Evolutionary conservation across 164 flowering plant species (phyloP).

Genomic region (Aristolochia fimbriata): DNA sequence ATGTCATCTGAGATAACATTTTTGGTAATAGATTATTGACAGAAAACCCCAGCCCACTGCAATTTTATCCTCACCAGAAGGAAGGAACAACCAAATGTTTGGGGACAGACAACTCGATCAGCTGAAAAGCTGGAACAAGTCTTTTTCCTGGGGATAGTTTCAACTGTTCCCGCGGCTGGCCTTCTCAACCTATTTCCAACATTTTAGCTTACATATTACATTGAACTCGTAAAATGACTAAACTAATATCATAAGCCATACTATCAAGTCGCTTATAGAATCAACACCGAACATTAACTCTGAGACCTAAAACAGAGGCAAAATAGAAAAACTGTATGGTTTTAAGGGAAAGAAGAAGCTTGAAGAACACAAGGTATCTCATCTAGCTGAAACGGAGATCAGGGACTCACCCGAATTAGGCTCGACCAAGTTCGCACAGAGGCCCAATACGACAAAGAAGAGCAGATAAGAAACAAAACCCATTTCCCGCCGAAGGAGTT

Average conservation of each 20-base stretch:
- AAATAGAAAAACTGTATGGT: neutral
- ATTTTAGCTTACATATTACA: neutral
- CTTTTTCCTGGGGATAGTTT: too few species aligned
- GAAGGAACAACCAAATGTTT: too few species aligned
- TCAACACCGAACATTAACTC: neutral
- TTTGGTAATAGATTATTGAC: too few species aligned
- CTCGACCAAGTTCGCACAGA: neutral
- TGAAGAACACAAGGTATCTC: neutral
- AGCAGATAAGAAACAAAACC: neutral
- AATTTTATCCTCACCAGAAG: too few species aligned
- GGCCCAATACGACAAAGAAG: neutral
- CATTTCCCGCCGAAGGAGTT: neutral
- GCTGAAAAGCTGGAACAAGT: too few species aligned
- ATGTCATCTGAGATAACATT: too few species aligned
- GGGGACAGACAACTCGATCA: too few species aligned
- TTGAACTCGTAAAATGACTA: neutral
- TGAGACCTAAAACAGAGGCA: neutral
- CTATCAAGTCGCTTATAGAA: neutral
- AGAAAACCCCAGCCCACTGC: too few species aligned
- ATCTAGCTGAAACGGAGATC: neutral
- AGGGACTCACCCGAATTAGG: conserved; percentile 1
- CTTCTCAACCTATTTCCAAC: too few species aligned
- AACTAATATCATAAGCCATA: neutral
- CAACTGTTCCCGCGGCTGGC: too few species aligned
- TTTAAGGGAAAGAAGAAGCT: neutral